Base-by-base conservation (phyloP, 805 yeast species). In the Saturnispora saitoi region DNA sequence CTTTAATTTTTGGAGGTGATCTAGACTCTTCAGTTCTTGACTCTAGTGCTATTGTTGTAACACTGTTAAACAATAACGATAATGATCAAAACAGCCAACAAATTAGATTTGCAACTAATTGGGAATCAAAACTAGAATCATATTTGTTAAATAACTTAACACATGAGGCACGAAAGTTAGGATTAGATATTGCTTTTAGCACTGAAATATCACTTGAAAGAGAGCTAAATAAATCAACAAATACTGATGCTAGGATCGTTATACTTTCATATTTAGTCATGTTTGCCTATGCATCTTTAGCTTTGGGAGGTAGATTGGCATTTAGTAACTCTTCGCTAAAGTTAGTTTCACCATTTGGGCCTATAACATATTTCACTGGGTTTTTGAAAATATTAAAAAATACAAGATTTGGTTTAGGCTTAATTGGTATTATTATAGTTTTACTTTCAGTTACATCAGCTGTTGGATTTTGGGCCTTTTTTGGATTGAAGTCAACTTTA, bases 241-340 rank as follows among this genome's bases (percentile, higher is more conserved):
- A 83, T 59, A 82, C 90, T 2, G 98, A 91, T 59, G 70, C 80
- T 6, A 71, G 72, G 48, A 81, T 87, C 47, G 77, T 91, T 8
- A 69, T 79, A 1, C 59, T 84, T 4, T 89, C 97, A 1, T 91
- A 91, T 61, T 51, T 88, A 31, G 74, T 79, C 9, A 91, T 91
- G 99, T 89, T 91, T 59, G 54, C 86, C 0, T 91, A 91, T 61
- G 95, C 95, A 0, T 82, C 96, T 0, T 59, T 87, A 49, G 86
- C 96, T 0, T 70, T 91, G 20, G 85, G 87, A 1, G 80, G 86
- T 24, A 53, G 58, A 5, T 20, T 39, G 14, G 29, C 14, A 20
- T 26, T n/a, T 11, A 15, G 14, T 10, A 24, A 19, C 20, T 24
- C 15, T 4, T 39, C 22, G 8, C 20, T 37, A 22, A 19, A 42